Base-by-base conservation (phyloP, 2,329 filamentous ascomycete genomes). In the Drechslerella dactyloides region DNA sequence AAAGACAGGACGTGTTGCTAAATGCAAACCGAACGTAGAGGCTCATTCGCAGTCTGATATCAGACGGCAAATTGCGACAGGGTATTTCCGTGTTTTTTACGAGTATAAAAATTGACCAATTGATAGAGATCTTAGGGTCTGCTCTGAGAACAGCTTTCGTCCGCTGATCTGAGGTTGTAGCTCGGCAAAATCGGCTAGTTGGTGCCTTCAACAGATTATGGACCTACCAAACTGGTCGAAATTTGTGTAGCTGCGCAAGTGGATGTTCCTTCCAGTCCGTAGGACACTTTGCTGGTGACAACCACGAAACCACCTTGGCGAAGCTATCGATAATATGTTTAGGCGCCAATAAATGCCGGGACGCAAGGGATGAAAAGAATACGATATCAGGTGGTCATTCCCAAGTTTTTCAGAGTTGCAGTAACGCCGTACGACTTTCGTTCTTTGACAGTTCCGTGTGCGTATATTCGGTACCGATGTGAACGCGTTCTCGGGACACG, bases 281-380 rank as follows among this genome's bases (percentile, higher is more conserved):
- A 33, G 27, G 4, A 33, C 27, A 33, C 27, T 33, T 8, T 33
- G 27, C 27, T 33, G 27, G 4, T 33, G 27, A 8, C 8, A 8
- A 33, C 8, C 27, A 33, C 27, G 27, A 33, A 33, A 8, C 27
- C 13, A 44, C 5, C 17, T 44, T 44, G 13, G 40, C 21, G 35
- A 59, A 62, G 48, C 57, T 44, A 52, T 52, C 35, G 57, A 62
- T 62, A 69, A 44, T 11, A 15, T 30, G 15, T 17, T 40, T 69
- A 56, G 64, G 64, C 57, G 37, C 56, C 46, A 56, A 50, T 50
- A 42, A 17, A 23, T 30, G 57, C 57, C 48, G 27, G 19, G 48
- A 53, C 46, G 27, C 40, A 42, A 42, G 35, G 40, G 2, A 52
- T 8, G 21, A 53, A 6, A 4, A 13, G 37, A 53, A 56, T 56